A percentile compares a stretch with the other conserved stretches of the same genome.
phyloP scores from a whole-genome alignment of 306 rosid genomes.

The Glycine soja region DNA sequence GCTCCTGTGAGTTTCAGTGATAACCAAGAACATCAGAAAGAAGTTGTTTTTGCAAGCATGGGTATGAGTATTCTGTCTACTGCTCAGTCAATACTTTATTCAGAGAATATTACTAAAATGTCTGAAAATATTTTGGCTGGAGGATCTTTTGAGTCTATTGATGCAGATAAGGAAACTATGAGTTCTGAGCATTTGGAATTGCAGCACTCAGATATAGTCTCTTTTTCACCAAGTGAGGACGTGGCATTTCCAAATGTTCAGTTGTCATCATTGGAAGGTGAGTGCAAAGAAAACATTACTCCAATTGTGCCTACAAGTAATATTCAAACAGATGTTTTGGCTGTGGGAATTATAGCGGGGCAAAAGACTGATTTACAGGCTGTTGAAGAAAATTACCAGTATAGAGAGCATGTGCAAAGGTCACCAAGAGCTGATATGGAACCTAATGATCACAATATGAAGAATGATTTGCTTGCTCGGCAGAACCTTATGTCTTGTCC shows the following conservation, averaged over 20 bases:
- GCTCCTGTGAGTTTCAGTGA: slow-evolving; percentile 51
- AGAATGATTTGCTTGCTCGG: slow-evolving; percentile 55
- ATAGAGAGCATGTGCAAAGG: slow-evolving; percentile 45
- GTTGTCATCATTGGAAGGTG: slow-evolving; percentile 48
- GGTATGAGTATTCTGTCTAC: slow-evolving; percentile 39
- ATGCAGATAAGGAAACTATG: slow-evolving; percentile 46
- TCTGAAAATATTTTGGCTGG: slow-evolving; percentile 43
- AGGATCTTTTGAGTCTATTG: slow-evolving; percentile 51
- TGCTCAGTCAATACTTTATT: slow-evolving; percentile 50
- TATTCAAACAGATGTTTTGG: slow-evolving; percentile 53
- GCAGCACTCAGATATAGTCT: slow-evolving; percentile 46
- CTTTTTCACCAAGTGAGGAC: slow-evolving; percentile 48
- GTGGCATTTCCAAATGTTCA: slow-evolving; percentile 48
- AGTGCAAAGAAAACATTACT: slow-evolving; percentile 50
- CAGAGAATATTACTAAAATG: slow-evolving; percentile 48
- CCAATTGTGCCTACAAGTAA: slow-evolving; percentile 43
- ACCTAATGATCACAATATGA: slow-evolving; percentile 52
- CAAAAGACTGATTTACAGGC: slow-evolving; percentile 51
- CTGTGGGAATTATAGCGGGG: slow-evolving; percentile 45
- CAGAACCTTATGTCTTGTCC: slow-evolving; percentile 48
- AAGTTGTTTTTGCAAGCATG: slow-evolving; percentile 47
- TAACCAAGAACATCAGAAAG: slow-evolving; percentile 51
- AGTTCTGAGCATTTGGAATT: slow-evolving; percentile 51
- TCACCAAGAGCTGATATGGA: slow-evolving; percentile 54
- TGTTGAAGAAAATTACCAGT: slow-evolving; percentile 48